phyloP scores from a whole-genome alignment of 2,329 filamentous ascomycete genomes.

The Fusarium citri region DNA sequence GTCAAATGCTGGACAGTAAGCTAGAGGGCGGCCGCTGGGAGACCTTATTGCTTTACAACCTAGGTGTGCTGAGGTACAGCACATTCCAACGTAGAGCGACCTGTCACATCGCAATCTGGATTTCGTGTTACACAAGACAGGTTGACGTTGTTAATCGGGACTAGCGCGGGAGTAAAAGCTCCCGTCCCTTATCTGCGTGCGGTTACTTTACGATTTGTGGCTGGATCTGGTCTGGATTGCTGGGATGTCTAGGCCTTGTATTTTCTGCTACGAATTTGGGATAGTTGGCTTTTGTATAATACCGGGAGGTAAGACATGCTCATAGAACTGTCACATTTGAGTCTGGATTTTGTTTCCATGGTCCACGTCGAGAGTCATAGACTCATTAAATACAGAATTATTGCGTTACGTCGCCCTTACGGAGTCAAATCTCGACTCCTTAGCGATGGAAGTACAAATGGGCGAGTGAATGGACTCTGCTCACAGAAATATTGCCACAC shows the following conservation, averaged over 20 bases:
- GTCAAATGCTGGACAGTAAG: neutral
- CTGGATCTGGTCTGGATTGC: neutral
- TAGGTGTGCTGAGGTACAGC: neutral
- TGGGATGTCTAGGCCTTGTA: neutral
- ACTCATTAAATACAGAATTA: too few species aligned
- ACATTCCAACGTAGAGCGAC: neutral
- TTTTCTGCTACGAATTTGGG: neutral
- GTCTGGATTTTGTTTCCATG: neutral
- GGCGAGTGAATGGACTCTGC: too few species aligned
- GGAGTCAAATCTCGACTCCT: too few species aligned
- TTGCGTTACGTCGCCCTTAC: too few species aligned
- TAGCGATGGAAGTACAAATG: too few species aligned
- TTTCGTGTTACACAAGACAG: slow-evolving; percentile 4
- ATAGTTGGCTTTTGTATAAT: neutral
- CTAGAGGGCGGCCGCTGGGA: slow-evolving; percentile 1
- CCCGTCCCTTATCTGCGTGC: slow-evolving; percentile 3
- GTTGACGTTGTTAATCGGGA: neutral
- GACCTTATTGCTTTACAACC: too few species aligned
- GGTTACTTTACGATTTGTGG: neutral
- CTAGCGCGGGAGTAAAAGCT: neutral
- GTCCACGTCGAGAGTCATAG: neutral
- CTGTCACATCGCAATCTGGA: neutral
- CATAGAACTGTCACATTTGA: neutral
- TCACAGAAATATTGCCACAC: too few species aligned
- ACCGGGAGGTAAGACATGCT: neutral